Percentiles rank a stretch among this genome's conserved stretches.
Evolutionary conservation across 805 yeast genomes (phyloP).

Genomic region (Candida saitoana): DNA sequence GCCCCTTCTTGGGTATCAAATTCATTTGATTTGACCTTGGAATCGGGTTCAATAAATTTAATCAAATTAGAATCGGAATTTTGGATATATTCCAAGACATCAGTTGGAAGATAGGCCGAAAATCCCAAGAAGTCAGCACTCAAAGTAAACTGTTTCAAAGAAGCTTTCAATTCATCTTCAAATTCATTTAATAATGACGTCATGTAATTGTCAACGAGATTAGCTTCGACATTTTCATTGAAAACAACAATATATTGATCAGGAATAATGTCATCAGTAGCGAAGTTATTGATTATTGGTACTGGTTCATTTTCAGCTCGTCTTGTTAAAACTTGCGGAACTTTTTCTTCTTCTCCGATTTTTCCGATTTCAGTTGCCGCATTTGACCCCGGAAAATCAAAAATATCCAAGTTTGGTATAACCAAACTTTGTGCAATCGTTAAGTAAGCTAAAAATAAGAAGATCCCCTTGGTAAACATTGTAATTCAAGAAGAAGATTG

Average conservation of each 20-base stretch:
- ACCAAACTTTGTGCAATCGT: conserved; percentile 1
- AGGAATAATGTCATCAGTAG: conserved; percentile 38
- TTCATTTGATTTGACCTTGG: conserved; percentile 54
- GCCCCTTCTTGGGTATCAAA: conserved; percentile 37
- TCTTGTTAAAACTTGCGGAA: not conserved
- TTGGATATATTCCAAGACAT: conserved; percentile 11
- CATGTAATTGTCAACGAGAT: conserved; percentile 39
- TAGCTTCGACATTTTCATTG: conserved; percentile 54
- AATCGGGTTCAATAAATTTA: conserved; percentile 52
- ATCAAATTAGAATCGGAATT: conserved; percentile 11
- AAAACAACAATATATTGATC: conserved; percentile 80
- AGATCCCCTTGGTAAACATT: conserved; percentile 1
- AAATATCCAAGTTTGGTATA: not conserved
- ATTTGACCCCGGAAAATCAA: not conserved
- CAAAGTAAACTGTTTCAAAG: conserved; percentile 52
- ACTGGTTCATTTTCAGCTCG: not conserved
- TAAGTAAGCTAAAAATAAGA: not conserved
- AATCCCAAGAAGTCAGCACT: conserved; percentile 63
- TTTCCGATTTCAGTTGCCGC: not conserved
- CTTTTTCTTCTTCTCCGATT: not conserved
- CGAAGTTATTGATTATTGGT: not conserved
- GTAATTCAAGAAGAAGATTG: not conserved
- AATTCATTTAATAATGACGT: conserved; percentile 63
- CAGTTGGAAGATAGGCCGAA: conserved; percentile 60
- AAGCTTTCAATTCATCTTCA: conserved; percentile 15